A percentile compares a stretch with the other conserved stretches of the same genome.
Evolutionary conservation across 495 filamentous ascomycete genomes (phyloP).

Genomic region (Penicillium manginii): DNA sequence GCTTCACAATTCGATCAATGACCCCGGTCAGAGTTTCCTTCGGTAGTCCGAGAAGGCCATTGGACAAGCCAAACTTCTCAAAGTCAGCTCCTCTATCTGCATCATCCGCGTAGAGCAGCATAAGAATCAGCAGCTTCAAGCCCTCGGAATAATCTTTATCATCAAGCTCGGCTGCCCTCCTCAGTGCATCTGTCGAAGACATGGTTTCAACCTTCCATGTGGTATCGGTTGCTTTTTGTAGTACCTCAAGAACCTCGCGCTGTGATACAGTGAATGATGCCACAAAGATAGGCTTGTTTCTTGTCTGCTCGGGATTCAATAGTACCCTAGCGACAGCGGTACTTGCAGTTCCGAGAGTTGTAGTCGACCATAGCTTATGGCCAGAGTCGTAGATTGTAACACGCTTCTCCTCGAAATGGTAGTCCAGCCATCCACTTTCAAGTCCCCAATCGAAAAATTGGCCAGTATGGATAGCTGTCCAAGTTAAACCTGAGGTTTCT

Average conservation of each 20-base stretch:
- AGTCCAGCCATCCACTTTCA: slow-evolving; percentile 5
- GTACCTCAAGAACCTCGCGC: slow-evolving; percentile 3
- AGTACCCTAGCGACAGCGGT: slow-evolving; percentile 1
- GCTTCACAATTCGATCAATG: neutral
- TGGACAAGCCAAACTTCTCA: slow-evolving; percentile 5
- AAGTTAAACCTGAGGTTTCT: slow-evolving; percentile 2
- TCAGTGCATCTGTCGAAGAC: slow-evolving; percentile 8
- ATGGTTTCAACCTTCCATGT: slow-evolving; percentile 2
- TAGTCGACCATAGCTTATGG: neutral
- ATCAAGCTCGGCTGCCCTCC: neutral
- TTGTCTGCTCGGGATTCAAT: neutral
- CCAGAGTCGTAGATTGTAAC: slow-evolving; percentile 8
- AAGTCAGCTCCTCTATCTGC: slow-evolving; percentile 3
- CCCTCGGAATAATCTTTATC: slow-evolving; percentile 8
- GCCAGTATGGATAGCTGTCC: slow-evolving; percentile 5
- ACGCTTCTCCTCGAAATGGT: slow-evolving; percentile 1
- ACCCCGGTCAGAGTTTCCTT: slow-evolving; percentile 1
- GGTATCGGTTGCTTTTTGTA: neutral
- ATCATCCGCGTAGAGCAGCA: slow-evolving; percentile 10
- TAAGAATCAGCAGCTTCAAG: slow-evolving; percentile 6
- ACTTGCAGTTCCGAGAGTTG: slow-evolving; percentile 1
- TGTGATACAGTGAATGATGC: slow-evolving; percentile 6
- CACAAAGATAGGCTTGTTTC: slow-evolving; percentile 2
- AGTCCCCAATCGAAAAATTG: slow-evolving; percentile 11
- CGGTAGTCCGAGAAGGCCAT: slow-evolving; percentile 3